phyloP scores from a whole-genome alignment of 78 protist genomes.

The Protostelium mycophagum region DNA sequence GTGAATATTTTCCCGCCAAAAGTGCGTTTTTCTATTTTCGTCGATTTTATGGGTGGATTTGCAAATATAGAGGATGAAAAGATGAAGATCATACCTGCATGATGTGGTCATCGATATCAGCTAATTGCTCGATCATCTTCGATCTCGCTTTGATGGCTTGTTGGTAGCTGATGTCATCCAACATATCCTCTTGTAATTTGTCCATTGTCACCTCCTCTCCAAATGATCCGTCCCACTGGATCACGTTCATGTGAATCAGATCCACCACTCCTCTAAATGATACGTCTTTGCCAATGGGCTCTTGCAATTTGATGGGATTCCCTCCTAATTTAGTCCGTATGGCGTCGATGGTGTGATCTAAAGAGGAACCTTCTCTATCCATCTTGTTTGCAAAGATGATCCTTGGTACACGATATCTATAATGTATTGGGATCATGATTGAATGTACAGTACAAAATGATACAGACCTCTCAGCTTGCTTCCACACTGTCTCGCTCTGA shows the following conservation, averaged over 20 bases:
- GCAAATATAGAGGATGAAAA: no score
- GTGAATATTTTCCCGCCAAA: no score
- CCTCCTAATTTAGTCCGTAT: conserved; percentile 21
- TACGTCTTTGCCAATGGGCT: conserved; percentile 43
- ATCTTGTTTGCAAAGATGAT: conserved; percentile 89
- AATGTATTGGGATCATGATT: neutral
- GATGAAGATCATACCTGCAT: no score
- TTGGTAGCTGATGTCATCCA: neutral
- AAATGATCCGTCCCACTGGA: conserved; percentile 22
- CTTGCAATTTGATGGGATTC: conserved; percentile 55
- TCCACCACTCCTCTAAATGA: conserved; percentile 49
- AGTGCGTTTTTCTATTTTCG: no score
- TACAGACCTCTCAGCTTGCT: conserved; percentile 40
- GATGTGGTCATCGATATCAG: conserved; percentile 44
- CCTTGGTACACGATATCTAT: conserved; percentile 78
- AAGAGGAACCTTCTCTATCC: conserved; percentile 85
- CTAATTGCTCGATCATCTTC: conserved; percentile 10
- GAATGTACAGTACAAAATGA: neutral
- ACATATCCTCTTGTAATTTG: neutral
- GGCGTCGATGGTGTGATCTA: conserved; percentile 28
- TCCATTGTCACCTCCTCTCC: conserved; percentile 18
- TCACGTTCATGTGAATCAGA: conserved; percentile 27
- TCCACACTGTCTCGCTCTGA: conserved; percentile 80
- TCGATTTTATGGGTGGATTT: no score
- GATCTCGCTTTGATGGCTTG: conserved; percentile 7